Base-by-base conservation (phyloP, 73 alveolate genomes). In the Durusdinium trenchii region DNA sequence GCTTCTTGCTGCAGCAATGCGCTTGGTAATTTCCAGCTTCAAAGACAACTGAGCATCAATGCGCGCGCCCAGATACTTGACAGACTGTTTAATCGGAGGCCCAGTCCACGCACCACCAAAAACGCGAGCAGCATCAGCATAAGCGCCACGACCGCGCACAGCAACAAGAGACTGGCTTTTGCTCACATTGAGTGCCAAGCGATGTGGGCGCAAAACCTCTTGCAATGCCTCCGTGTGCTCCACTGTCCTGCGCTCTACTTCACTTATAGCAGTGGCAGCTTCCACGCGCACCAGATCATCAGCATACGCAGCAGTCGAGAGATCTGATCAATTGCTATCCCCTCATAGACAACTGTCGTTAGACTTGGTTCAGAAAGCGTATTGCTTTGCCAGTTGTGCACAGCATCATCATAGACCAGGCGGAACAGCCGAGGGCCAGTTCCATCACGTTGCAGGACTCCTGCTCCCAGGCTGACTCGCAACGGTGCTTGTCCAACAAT, bases 391-490 rank as follows among this genome's bases (percentile, higher is more conserved):
- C 86, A 64, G 2, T 45, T 86, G 14, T 62, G 43, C n/a, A 90
- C 28, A 5, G 47, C 45, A 1, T 51, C 52, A 42, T 90, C 96
- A 42, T 90, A 90, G 67, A 90, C 86, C 6, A 52, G 86, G 3
- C 96, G 50, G 75, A 64, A 90, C 61, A 90, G 86, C 18, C 71
- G 52, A n/a, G 96, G 96, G 28, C 96, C 96, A 1, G 86, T 67
- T 18, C 87, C 73, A 3, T 86, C 96, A 45, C 96, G 87, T 28
- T 90, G 96, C 85, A 67, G n/a, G 36, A 90, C 96, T 20, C 96
- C 96, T n/a, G 86, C 96, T 6, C 96, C 96, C 38, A 90, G 87
- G 26, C 3, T 26, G n/a, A 90, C 86, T 4, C 4, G 35, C 45
- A 64, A 71, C 81, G 36, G 64, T 0, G 61, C 1, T 26, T 51